Evolutionary conservation across 2,329 filamentous ascomycete species (phyloP), one percentile per base, ranked within the genome.

Genomic region (Fusarium piperis): DNA sequence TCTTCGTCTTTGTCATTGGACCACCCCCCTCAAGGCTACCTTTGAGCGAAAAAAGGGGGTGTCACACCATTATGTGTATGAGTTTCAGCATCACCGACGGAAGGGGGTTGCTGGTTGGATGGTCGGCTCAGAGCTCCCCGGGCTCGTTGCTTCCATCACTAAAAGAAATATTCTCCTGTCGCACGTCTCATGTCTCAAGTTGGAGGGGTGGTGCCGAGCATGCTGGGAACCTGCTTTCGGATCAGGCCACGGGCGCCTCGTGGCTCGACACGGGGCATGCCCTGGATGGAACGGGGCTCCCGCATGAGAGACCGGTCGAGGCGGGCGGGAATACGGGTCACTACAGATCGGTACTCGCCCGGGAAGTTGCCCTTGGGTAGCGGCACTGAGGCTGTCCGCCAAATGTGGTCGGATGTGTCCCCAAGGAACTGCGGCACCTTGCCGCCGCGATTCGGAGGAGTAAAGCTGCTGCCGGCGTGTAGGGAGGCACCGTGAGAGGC

Each of bases 301-400:
- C 94, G 94, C 94, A 98, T 97, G 52, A 98, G 85, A 15, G 90
- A 89, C 5, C 92, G 88, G 76, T 99, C 96, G 11, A 99, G 87
- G 77, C 93, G 95, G 9, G 93, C 90, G 6, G 96, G 96, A 38
- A 93, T 90, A 73, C 90, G 83, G 13, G 89, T 90, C 60, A 90
- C 84, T 15, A 90, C 85, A 33, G 85, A 81, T 65, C 87, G 85
- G 81, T 92, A 92, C 72, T 91, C 88, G 64, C 89, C 88, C 0
- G 87, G 84, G 71, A 91, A 91, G 74, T 88, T 90, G 59, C 88
- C 86, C 71, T 85, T 88, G n/a, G 87, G 87, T 44, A 88, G 83
- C 8, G 89, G 86, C 41, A 90, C 87, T 13, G 88, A 88, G 5
- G 88, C 87, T 15, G 89, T 92, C 64, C 93, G 89, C 93, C 93